These are phyloP conservation scores for Lasiosphaeris hirsuta DNA, from an alignment of 495 filamentous ascomycete species.

Conservation along the genomic window DNA sequence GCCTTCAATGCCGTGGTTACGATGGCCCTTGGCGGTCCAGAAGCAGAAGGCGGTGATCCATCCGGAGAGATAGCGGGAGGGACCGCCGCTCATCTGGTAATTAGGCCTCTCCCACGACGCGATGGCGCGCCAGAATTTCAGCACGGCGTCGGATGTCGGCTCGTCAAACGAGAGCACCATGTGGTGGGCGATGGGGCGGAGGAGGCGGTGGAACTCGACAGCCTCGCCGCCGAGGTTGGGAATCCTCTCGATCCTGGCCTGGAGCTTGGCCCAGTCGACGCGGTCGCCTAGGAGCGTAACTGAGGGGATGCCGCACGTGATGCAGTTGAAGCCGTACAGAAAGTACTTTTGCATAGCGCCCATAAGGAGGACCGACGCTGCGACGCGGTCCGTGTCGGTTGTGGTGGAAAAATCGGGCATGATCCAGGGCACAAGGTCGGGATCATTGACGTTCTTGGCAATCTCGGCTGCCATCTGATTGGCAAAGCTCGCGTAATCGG, in stretches of 20 bases:
- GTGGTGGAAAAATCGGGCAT: slow-evolving; percentile 37
- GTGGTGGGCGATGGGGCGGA: not conserved
- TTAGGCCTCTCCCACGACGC: not conserved
- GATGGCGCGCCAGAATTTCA: not conserved
- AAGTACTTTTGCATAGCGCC: slow-evolving; percentile 33
- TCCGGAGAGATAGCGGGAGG: not conserved
- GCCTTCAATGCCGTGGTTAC: not conserved
- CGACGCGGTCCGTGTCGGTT: slow-evolving; percentile 24
- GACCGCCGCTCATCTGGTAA: not conserved
- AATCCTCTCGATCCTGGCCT: not conserved
- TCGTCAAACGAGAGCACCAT: not conserved
- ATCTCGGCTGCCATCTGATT: not conserved
- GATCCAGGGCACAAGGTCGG: slow-evolving; percentile 28
- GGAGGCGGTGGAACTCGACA: not conserved
- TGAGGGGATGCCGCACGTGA: slow-evolving; percentile 36
- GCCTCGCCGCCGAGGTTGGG: not conserved
- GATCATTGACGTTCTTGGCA: slow-evolving; percentile 20
- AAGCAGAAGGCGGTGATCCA: slow-evolving; percentile 13
- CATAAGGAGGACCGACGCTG: slow-evolving; percentile 31
- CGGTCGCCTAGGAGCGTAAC: slow-evolving; percentile 35
- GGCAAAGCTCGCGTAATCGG: not conserved
- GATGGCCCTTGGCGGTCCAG: not conserved
- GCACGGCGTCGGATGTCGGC: not conserved
- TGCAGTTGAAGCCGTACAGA: slow-evolving; percentile 2
- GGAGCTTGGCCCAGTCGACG: slow-evolving; percentile 31